Evolutionary conservation across 2,329 filamentous ascomycete species (phyloP).

Genomic region (Paracorniculantispora psalliotae): DNA sequence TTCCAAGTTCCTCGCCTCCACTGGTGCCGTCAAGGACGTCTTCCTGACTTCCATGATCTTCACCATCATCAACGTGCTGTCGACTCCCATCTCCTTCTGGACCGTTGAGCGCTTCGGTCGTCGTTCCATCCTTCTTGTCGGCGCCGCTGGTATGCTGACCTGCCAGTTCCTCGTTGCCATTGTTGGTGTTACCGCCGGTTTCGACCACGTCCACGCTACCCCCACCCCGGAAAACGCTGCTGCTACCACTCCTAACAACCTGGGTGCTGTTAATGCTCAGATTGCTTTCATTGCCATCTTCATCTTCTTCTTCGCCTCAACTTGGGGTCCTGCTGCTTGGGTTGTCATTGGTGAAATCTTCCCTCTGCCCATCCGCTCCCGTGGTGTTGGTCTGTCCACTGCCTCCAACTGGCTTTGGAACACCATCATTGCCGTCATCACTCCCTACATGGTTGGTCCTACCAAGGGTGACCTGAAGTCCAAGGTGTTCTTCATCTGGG

Average conservation of each 20-base stretch:
- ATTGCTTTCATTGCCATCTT: constrained; percentile 88
- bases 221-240: constrained; percentile 34
- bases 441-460: constrained; percentile 63
- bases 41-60: constrained; percentile 84
- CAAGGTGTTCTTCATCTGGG: constrained; percentile 74
- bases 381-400: constrained; percentile 80
- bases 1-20: constrained; percentile 76
- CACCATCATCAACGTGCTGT: constrained; percentile 81
- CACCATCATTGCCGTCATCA: constrained; percentile 66
- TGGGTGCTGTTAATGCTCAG: constrained; percentile 59
- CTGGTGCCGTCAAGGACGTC: constrained; percentile 68
- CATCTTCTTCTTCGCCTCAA: constrained; percentile 88
- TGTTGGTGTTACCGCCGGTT: constrained; percentile 58
- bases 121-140: constrained; percentile 71
- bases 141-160: constrained; percentile 75
- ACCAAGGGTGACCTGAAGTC: constrained; percentile 61
- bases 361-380: constrained; percentile 82
- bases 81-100: constrained; percentile 83
- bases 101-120: constrained; percentile 78
- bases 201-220: constrained; percentile 44
- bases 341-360: constrained; percentile 85
- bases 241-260: constrained; percentile 44
- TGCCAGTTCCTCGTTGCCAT: constrained; percentile 87
- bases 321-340: constrained; percentile 81
- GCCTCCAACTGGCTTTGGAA: constrained; percentile 93